Percentiles rank a stretch among this genome's conserved stretches.
phyloP scores from a whole-genome alignment of 441 rosid species.

The Gossypium schwendimanii region DNA sequence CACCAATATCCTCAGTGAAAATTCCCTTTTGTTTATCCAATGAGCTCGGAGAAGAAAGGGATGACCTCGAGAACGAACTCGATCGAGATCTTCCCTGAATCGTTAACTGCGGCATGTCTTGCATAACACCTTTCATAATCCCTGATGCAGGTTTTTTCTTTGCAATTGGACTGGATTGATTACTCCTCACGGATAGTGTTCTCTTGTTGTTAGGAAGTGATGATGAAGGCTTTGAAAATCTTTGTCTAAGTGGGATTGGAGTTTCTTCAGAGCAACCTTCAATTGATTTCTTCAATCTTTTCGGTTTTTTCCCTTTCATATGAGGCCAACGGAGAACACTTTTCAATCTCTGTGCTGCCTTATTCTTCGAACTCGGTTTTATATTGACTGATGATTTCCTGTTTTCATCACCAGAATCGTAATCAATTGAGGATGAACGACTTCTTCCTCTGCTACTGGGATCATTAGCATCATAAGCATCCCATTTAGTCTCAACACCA shows the following conservation, averaged over 20 bases:
- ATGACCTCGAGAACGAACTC: conserved; percentile 67
- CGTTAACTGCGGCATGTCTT: conserved; percentile 37
- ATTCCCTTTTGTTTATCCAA: conserved; percentile 65
- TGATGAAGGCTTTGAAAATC: conserved; percentile 48
- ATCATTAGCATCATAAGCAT: conserved; percentile 29
- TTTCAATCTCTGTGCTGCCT: conserved; percentile 58
- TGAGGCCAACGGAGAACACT: conserved; percentile 64
- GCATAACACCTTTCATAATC: conserved; percentile 42
- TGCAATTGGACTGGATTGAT: conserved; percentile 71
- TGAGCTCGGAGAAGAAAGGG: conserved; percentile 51
- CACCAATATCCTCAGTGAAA: conserved; percentile 34
- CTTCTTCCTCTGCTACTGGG: conserved; percentile 35
- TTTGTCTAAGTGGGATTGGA: conserved; percentile 69
- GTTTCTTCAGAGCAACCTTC: conserved; percentile 30
- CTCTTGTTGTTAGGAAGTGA: conserved; percentile 55
- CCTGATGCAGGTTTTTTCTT: conserved; percentile 72
- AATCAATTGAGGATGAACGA: conserved; percentile 39
- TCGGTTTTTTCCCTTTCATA: conserved; percentile 32
- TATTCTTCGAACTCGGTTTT: conserved; percentile 39
- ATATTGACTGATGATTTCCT: conserved; percentile 26
- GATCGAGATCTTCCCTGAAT: conserved; percentile 52
- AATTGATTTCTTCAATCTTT: conserved; percentile 35
- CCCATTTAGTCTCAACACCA: conserved; percentile 43
- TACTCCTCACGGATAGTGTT: conserved; percentile 71
- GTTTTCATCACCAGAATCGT: conserved; percentile 37